Conservation (phyloP, 2,329 filamentous ascomycete species). For the Fusarium graminum region DNA sequence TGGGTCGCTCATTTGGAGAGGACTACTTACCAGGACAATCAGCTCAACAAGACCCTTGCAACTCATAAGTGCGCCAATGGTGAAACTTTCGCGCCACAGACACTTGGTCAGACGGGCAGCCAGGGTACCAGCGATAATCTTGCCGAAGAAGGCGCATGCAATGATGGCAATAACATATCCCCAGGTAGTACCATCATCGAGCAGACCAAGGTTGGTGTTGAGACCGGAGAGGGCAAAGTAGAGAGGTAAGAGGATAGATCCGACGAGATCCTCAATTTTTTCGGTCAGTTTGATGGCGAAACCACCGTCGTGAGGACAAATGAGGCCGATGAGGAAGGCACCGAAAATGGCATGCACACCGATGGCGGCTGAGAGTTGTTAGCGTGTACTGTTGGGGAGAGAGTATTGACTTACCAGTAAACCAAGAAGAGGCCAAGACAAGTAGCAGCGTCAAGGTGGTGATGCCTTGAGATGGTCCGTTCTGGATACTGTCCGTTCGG, state of each 20-base stretch:
- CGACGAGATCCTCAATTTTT: slow-evolving; percentile 93
- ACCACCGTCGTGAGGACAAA: slow-evolving; percentile 89
- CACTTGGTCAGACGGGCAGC: slow-evolving; percentile 78
- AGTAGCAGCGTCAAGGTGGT: slow-evolving; percentile 86
- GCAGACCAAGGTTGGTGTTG: slow-evolving; percentile 86
- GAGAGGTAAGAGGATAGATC: slow-evolving; percentile 85
- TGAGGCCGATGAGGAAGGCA: slow-evolving; percentile 88
- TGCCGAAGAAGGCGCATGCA: slow-evolving; percentile 83
- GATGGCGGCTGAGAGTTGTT: slow-evolving; percentile 68
- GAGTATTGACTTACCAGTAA: slow-evolving; percentile 67
- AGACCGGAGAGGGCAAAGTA: slow-evolving; percentile 95
- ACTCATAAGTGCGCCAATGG: slow-evolving; percentile 93
- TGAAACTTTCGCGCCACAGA: slow-evolving; percentile 89
- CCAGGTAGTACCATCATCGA: slow-evolving; percentile 87
- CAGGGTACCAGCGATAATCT: slow-evolving; percentile 84
- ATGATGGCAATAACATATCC: slow-evolving; percentile 89
- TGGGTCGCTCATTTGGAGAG: fast-evolving
- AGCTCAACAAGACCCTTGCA: slow-evolving; percentile 96
- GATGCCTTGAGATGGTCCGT: slow-evolving; percentile 87
- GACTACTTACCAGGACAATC: slow-evolving; percentile 81
- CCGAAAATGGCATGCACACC: slow-evolving; percentile 96
- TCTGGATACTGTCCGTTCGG: slow-evolving; percentile 81
- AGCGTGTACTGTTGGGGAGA: background rate
- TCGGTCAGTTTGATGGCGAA: slow-evolving; percentile 93
- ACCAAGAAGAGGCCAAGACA: slow-evolving; percentile 83